Conservation (phyloP, 441 rosid species). For the Gossypium aridum region DNA sequence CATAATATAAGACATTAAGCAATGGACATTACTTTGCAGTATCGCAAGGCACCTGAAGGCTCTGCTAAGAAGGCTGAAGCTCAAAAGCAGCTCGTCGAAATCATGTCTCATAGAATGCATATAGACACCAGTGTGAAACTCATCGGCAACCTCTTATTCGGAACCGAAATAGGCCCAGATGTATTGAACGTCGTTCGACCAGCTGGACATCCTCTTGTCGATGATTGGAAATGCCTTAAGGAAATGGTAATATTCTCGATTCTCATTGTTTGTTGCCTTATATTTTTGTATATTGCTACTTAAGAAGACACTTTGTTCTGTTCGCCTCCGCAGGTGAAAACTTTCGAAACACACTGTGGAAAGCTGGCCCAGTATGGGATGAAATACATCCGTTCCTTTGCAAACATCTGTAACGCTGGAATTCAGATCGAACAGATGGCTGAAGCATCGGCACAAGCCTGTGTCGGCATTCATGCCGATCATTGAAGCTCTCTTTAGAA, state of each 20-base stretch:
- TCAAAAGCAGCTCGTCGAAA: conserved; percentile 81
- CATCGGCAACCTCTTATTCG: conserved; percentile 74
- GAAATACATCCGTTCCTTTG: conserved; percentile 92
- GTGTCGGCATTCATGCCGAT: conserved; percentile 47
- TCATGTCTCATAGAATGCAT: conserved; percentile 83
- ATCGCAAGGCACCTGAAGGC: conserved; percentile 85
- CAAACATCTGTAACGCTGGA: conserved; percentile 84
- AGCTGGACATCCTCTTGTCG: conserved; percentile 77
- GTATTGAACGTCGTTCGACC: conserved; percentile 48
- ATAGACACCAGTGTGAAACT: conserved; percentile 65
- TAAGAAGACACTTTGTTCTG: background rate
- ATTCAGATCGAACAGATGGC: conserved; percentile 50
- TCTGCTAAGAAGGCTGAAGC: conserved; percentile 61
- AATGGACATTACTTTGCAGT: conserved; percentile 27
- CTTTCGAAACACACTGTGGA: conserved; percentile 74
- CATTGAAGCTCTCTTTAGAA: conserved; percentile 75
- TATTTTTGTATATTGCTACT: background rate
- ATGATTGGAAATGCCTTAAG: conserved; percentile 94
- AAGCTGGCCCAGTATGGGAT: conserved; percentile 85
- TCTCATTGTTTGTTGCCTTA: no score
- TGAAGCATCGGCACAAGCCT: conserved; percentile 79
- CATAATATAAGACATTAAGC: no score
- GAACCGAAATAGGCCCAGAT: conserved; percentile 53
- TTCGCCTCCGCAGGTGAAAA: conserved; percentile 52
- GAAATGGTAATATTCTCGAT: conserved; percentile 41